A percentile compares a stretch with the other conserved stretches of the same genome.
These are phyloP conservation scores for Microdochium bolleyi DNA, from an alignment of 2,329 filamentous ascomycete genomes.

Conservation along the genomic window DNA sequence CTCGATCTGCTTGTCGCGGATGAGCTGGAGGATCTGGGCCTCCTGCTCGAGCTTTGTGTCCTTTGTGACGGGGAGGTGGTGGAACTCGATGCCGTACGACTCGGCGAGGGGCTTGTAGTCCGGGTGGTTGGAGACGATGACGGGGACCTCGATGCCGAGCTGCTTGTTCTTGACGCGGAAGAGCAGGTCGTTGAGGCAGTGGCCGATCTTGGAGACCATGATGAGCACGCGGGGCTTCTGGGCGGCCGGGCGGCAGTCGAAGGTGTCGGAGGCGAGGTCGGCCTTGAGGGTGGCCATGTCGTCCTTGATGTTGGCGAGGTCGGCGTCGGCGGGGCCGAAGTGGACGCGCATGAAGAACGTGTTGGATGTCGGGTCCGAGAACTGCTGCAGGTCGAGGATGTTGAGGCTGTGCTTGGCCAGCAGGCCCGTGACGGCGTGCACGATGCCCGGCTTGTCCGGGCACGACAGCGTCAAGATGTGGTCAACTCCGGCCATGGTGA, in stretches of 20 bases:
- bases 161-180: constrained; percentile 71
- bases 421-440: constrained; percentile 75
- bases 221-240: constrained; percentile 71
- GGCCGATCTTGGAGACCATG: constrained; percentile 86
- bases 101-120: constrained; percentile 62
- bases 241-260: constrained; percentile 59
- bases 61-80: constrained; percentile 71
- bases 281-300: constrained; percentile 47
- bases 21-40: constrained; percentile 60
- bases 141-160: constrained; percentile 64
- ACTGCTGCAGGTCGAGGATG: constrained; percentile 79
- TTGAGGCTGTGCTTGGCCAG: constrained; percentile 68
- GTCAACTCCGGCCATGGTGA: constrained; percentile 35
- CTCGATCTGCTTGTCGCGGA: constrained; percentile 62
- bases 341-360: constrained; percentile 87
- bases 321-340: constrained; percentile 55
- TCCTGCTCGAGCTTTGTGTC: constrained; percentile 75
- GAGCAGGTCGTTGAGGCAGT: constrained; percentile 77
- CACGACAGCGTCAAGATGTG: constrained; percentile 76
- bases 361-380: constrained; percentile 64
- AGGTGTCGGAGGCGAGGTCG: constrained; percentile 30
- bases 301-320: constrained; percentile 36
- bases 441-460: constrained; percentile 77
- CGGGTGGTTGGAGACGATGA: constrained; percentile 77
- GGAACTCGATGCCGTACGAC: constrained; percentile 71